Evolutionary conservation across 73 alveolate genomes (phyloP), one percentile per base, ranked within the genome.

Genomic region (Symbiodinium pilosum): DNA sequence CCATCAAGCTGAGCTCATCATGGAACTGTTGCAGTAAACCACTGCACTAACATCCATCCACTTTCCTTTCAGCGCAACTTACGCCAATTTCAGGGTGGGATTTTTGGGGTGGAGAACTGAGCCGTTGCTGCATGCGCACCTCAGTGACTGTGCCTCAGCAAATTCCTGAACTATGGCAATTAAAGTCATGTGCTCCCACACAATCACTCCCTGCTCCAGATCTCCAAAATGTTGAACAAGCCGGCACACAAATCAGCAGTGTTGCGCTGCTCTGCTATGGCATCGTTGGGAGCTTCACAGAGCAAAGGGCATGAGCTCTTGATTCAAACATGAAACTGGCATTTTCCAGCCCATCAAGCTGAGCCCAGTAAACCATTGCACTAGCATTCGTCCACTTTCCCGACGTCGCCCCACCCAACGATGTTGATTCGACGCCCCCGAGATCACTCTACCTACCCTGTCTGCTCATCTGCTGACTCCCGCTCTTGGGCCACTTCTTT

Each of bases 401-500:
- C 77, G 28, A 59, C 77, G n/a, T 59, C 77, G 69, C 69, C 69
- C 69, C 21, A 52, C 69, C 69, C 69, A 52, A 52, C 69, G 69
- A 20, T 52, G 69, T 28, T 52, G 69, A 52, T 52, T 52, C 69
- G 69, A 52, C 69, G 21, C 69, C 69, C 69, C 69, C 69, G 21
- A n/a, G n/a, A n/a, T n/a, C 69, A 20, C 21, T 52, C 28, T 24
- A 12, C 38, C 77, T 18, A 59, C 32, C 77, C 77, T 59, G 77
- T 16, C 77, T 59, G 28, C 77, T 59, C 77, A 24, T 59, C 77
- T 59, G 77, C 77, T 59, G 77, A 59, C 28, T 84, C 92, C 71
- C 34, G 69, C 12, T 84, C 92, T 6, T 84, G 38, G 34, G 69
- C 69, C 24, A 84, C 92, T 41, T 84, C 92, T 16, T 36, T 21